Percentiles rank a stretch among this genome's conserved stretches.
Evolutionary conservation across 148 eudicot species (phyloP).

Genomic region (Arctostaphylos glauca): DNA sequence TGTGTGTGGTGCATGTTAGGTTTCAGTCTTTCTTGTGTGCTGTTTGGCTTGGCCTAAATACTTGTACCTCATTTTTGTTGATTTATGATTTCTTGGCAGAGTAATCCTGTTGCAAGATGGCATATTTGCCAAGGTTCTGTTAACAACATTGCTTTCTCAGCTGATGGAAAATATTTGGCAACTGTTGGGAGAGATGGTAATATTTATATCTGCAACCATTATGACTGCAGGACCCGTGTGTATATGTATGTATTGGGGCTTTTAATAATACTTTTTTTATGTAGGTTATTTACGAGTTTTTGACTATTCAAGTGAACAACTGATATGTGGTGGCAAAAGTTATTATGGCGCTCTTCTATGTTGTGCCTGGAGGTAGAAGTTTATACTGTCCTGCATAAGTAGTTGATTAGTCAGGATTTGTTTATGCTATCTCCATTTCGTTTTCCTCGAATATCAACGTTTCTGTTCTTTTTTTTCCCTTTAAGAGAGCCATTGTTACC

Average conservation of each 20-base stretch:
- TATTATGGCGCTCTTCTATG: slow-evolving; percentile 72
- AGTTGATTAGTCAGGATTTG: background rate
- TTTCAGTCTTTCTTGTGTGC: background rate
- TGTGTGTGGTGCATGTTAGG: background rate
- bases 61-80: slow-evolving; percentile 13
- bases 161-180: slow-evolving; percentile 34
- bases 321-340: slow-evolving; percentile 67
- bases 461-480: background rate
- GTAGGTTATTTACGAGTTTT: slow-evolving; percentile 65
- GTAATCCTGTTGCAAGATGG: slow-evolving; percentile 43
- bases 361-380: slow-evolving; percentile 66
- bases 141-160: slow-evolving; percentile 36
- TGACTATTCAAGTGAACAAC: slow-evolving; percentile 63
- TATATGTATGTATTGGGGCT: background rate
- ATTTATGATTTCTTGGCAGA: slow-evolving; percentile 24
- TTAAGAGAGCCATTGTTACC: background rate
- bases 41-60: background rate
- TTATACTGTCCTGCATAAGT: background rate
- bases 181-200: slow-evolving; percentile 46
- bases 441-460: background rate
- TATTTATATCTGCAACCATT: background rate
- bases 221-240: background rate
- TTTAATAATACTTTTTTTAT: slow-evolving; percentile 20
- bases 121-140: slow-evolving; percentile 43
- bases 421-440: background rate